Conservation (phyloP, 352 stramenopile genomes). For the Phytopythium sindhum region DNA sequence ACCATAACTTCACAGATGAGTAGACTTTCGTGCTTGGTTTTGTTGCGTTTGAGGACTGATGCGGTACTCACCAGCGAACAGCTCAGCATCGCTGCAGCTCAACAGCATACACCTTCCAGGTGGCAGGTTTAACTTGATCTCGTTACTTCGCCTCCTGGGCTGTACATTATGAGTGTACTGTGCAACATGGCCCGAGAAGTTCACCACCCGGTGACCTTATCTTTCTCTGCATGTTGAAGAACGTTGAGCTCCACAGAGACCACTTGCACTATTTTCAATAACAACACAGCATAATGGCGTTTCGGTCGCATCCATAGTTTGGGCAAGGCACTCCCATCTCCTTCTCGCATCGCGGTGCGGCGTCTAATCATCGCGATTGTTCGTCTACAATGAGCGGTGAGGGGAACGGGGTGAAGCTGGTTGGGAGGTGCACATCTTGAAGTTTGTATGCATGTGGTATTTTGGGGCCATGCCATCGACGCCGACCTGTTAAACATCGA, state of each 20-base stretch:
- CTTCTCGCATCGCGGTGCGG: not conserved
- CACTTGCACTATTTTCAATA: too few relatives aligned
- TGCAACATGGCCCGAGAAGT: too few relatives aligned
- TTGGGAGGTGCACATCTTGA: not conserved
- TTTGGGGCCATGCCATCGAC: not conserved
- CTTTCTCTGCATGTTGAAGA: not conserved
- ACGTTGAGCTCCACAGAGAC: too few relatives aligned
- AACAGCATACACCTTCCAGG: not conserved
- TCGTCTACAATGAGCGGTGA: not conserved
- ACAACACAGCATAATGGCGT: too few relatives aligned
- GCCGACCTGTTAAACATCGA: not conserved
- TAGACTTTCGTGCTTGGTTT: not conserved
- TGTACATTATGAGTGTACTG: not conserved
- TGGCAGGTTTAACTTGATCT: not conserved
- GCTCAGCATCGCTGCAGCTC: too few relatives aligned
- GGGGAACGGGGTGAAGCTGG: not conserved
- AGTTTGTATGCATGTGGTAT: not conserved
- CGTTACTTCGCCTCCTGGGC: not conserved
- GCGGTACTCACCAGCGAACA: not conserved
- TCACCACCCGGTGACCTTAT: not conserved
- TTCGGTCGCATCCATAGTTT: not conserved
- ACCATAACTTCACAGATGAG: not conserved
- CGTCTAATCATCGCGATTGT: slow-evolving; percentile 6
- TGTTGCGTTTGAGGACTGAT: too few relatives aligned
- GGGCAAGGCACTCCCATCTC: not conserved